Evolutionary conservation across 129 eudicot species (phyloP), one percentile per base, ranked within the genome.

Genomic region (Lactuca saligna): DNA sequence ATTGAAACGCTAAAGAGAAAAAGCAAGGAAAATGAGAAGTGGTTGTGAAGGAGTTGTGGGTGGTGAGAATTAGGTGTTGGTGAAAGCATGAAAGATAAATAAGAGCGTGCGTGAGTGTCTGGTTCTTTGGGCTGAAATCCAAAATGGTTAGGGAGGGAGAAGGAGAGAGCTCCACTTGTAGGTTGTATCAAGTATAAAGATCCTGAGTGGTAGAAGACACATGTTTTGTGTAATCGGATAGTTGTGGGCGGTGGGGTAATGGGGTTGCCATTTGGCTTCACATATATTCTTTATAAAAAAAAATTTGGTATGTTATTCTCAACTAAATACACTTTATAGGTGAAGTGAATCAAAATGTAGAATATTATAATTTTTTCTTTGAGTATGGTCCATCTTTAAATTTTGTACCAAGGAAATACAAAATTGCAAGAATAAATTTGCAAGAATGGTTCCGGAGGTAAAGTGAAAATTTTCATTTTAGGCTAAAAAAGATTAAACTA

Each of bases 61-160:
- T 48, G 66, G 74, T 65, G 68, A 71, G 69, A 69, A 69, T 62
- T 69, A 69, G 81, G 81, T 76, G 81, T 53, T 41, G 65, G 75
- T 61, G 69, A 55, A 29, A 73, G 71, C n/a, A 61, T 49, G 68
- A 61, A 49, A 54, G 64, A 54, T 17, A 35, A 54, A 69, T 25
- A 69, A 32, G 69, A 14, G 68, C 48, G 58, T 61, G 79, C 34
- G 53, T 17, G 54, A 2, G 68, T 63, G 72, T 69, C 13, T 68
- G 37, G 60, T 54, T 32, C 14, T 54, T 62, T 70, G 49, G 15
- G 48, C 17, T 31, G 20, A 3, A 25, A 25, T 25, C 29, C 29
- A 25, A 25, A 53, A 9, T 73, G 55, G 32, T 74, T 54, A 17
- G 14, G 12, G 61, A 74, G 58, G 73, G n/a, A 46, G 54, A 57